phyloP scores from a whole-genome alignment of 2,329 filamentous ascomycete species.

The Cladosporium velox region DNA sequence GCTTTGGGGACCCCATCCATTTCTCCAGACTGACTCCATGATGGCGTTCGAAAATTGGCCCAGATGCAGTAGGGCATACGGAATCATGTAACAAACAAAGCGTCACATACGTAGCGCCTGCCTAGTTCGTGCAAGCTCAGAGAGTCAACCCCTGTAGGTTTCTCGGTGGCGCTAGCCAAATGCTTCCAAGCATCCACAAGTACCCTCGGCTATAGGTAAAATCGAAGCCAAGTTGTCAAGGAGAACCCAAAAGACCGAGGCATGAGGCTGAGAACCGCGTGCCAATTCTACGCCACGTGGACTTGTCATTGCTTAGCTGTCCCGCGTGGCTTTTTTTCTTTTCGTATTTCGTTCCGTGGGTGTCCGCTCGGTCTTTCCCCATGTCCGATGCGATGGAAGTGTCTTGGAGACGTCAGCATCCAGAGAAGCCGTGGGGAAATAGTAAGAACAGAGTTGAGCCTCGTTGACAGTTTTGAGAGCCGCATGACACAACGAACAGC shows the following conservation, averaged over 20 bases:
- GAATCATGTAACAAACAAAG: not conserved
- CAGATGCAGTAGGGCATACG: not conserved
- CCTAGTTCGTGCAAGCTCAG: slow-evolving; percentile 6
- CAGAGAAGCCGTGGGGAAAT: not conserved
- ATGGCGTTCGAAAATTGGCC: not conserved
- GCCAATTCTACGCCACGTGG: not conserved
- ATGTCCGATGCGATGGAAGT: not conserved
- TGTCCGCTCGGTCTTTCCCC: not conserved
- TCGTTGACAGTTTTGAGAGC: not conserved
- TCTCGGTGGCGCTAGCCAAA: slow-evolving; percentile 19
- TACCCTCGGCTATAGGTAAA: slow-evolving; percentile 20
- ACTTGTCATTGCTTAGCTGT: not conserved
- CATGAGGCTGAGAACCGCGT: not conserved
- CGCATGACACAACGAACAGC: not conserved
- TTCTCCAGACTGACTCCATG: slow-evolving; percentile 1
- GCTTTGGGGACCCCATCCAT: slow-evolving; percentile 11
- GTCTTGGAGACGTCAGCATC: not conserved
- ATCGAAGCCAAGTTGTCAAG: slow-evolving; percentile 25
- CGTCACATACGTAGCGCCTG: slow-evolving; percentile 5
- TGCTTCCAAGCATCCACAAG: slow-evolving; percentile 18
- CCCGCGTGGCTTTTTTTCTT: not conserved
- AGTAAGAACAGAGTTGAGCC: not conserved
- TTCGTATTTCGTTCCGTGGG: not conserved
- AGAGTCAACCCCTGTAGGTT: not conserved
- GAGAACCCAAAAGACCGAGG: slow-evolving; percentile 10